Evolutionary conservation across 768 basidiomycete genomes (phyloP).

Genomic region (Pholiota conissans): DNA sequence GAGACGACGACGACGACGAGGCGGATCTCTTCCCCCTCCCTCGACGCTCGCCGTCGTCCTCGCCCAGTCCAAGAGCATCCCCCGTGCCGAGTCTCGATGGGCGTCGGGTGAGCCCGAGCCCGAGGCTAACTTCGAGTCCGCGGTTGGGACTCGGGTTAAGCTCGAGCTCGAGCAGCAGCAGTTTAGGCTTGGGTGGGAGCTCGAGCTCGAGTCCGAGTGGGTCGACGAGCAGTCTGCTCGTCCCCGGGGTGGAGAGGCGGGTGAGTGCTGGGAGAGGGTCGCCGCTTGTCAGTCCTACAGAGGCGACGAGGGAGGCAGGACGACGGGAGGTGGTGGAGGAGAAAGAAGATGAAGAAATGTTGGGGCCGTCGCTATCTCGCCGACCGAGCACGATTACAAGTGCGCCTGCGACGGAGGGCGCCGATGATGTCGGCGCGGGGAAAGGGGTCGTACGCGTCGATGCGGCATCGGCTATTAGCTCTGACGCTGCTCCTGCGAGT

Average conservation of each 20-base stretch:
- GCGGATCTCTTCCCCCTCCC: constrained; percentile 61
- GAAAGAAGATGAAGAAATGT: background rate
- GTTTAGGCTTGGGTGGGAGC: too few species aligned
- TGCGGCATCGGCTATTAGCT: background rate
- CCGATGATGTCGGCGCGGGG: too few species aligned
- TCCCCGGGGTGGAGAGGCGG: background rate
- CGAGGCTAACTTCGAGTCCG: too few species aligned
- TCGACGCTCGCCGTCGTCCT: constrained; percentile 48
- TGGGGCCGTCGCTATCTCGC: background rate
- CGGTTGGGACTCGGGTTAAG: too few species aligned
- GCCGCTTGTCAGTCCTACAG: background rate
- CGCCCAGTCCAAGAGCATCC: constrained; percentile 25
- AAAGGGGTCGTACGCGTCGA: background rate
- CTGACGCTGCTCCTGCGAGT: too few species aligned
- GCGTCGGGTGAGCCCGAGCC: constrained; percentile 5
- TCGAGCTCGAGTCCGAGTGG: constrained; percentile 38
- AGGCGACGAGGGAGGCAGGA: background rate
- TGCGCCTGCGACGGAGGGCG: too few species aligned
- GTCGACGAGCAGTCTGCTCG: constrained; percentile 26
- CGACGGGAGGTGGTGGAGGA: background rate
- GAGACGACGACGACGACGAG: constrained; percentile 39
- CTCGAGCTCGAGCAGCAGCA: too few species aligned
- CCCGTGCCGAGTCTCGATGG: constrained; percentile 9
- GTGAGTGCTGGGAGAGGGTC: background rate
- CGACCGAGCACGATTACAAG: too few species aligned